phyloP scores from a whole-genome alignment of 2,329 filamentous ascomycete species.

The Colletotrichum somersetense region DNA sequence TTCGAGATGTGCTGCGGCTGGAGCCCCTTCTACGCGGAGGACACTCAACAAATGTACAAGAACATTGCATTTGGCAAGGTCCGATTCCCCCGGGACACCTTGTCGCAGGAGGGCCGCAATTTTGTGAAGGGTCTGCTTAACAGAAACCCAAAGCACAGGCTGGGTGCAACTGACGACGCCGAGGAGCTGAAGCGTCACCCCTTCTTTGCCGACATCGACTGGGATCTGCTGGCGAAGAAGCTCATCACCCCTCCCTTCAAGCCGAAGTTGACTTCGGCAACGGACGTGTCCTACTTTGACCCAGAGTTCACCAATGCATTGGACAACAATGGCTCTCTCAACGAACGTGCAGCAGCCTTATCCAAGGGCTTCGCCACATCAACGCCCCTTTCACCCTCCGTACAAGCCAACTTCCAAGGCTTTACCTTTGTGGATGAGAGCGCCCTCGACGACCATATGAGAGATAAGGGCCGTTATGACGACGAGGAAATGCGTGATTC shows the following conservation, averaged over 20 bases:
- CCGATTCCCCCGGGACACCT: constrained; percentile 91
- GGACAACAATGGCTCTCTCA: constrained; percentile 87
- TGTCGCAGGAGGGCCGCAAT: constrained; percentile 94
- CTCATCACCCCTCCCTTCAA: constrained; percentile 97
- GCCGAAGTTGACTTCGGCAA: constrained; percentile 94
- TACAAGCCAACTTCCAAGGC: constrained; percentile 97
- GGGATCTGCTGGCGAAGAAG: constrained; percentile 89
- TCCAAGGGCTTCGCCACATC: constrained; percentile 89
- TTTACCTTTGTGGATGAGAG: constrained; percentile 99
- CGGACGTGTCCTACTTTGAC: constrained; percentile 98
- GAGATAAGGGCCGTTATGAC: constrained; percentile 60
- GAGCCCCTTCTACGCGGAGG: constrained; percentile 99
- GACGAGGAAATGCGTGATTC: constrained; percentile 74
- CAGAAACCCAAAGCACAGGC: constrained; percentile 93
- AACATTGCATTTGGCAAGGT: constrained; percentile 99
- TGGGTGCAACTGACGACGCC: constrained; percentile 91
- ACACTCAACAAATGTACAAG: constrained; percentile 99
- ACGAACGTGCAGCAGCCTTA: constrained; percentile 88
- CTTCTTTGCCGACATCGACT: constrained; percentile 96
- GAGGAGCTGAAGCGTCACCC: constrained; percentile 94
- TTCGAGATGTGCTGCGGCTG: constrained; percentile 99
- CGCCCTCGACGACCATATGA: constrained; percentile 88
- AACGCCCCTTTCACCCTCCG: constrained; percentile 92
- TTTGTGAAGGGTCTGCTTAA: constrained; percentile 98
- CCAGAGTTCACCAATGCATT: constrained; percentile 97